Evolutionary conservation across 805 yeast species (phyloP).

Genomic region (Candida michaelii): DNA sequence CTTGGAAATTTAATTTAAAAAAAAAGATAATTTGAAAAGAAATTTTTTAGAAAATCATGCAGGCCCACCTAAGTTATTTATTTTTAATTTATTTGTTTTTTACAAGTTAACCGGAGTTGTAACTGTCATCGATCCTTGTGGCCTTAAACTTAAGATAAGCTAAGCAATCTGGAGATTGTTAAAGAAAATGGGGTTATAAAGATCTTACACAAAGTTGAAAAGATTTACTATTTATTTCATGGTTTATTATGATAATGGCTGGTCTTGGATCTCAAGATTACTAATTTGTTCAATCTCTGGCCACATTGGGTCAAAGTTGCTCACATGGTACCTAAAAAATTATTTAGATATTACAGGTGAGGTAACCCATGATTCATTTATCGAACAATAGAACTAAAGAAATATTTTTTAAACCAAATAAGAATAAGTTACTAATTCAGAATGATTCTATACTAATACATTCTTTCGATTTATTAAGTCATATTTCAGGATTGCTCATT

Average conservation of each 20-base stretch:
- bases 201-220: no score
- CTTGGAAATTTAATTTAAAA: neutral
- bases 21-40: neutral
- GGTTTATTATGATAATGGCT: neutral
- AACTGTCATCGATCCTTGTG: neutral
- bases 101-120: slow-evolving; percentile 5
- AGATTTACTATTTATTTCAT: neutral
- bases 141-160: neutral
- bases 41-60: neutral
- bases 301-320: neutral
- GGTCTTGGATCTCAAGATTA: neutral
- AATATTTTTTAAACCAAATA: neutral
- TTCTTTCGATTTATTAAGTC: neutral
- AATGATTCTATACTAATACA: neutral
- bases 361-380: neutral
- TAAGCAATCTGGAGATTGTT: neutral
- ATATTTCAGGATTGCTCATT: neutral
- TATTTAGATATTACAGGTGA: neutral
- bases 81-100: neutral
- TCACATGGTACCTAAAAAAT: neutral
- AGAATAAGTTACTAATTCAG: neutral
- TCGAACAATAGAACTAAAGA: neutral
- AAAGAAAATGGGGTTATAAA: neutral
- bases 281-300: neutral
- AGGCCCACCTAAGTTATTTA: neutral